Percentiles rank a stretch among this genome's conserved stretches.
Evolutionary conservation across 2,329 filamentous ascomycete genomes (phyloP).

Genomic region (Chaetomiaceae sp.): DNA sequence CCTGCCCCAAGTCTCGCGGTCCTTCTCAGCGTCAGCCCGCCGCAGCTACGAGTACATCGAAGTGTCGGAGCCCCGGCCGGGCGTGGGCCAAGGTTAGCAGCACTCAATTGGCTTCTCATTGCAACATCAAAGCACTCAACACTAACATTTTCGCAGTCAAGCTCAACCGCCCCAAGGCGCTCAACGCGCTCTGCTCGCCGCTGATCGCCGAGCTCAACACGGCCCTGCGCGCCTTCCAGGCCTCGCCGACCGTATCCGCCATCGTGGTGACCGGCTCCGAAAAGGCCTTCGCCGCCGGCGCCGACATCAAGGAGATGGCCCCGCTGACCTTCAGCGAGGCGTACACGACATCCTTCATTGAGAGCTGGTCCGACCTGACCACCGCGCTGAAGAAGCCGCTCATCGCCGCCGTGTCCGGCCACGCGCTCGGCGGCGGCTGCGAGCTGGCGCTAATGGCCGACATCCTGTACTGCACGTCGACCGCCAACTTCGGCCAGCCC

Average conservation of each 20-base stretch:
- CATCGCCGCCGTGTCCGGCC: slow-evolving; percentile 88
- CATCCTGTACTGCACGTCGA: slow-evolving; percentile 81
- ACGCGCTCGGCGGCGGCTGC: slow-evolving; percentile 90
- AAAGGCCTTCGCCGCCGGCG: slow-evolving; percentile 88
- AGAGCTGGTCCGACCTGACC: slow-evolving; percentile 83
- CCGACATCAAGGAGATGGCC: slow-evolving; percentile 99
- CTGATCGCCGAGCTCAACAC: slow-evolving; percentile 86
- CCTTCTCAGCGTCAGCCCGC: slow-evolving; percentile 41
- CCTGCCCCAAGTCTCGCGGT: slow-evolving; percentile 49
- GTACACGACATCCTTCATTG: slow-evolving; percentile 88
- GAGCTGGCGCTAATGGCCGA: slow-evolving; percentile 98
- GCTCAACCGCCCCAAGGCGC: slow-evolving; percentile 86
- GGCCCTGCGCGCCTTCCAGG: slow-evolving; percentile 65
- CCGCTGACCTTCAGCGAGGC: slow-evolving; percentile 82
- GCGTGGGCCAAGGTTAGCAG: slow-evolving; percentile 75
- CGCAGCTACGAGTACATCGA: slow-evolving; percentile 71
- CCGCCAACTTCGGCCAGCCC: slow-evolving; percentile 89
- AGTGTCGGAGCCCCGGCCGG: slow-evolving; percentile 75
- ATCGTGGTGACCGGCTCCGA: slow-evolving; percentile 84
- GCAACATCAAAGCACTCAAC: no score
- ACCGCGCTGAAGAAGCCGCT: slow-evolving; percentile 86
- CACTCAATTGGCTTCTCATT: no score
- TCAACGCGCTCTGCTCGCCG: slow-evolving; percentile 88
- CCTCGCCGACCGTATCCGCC: slow-evolving; percentile 61
- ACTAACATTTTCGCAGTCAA: slow-evolving; percentile 65